Evolutionary conservation across 1,284 basidiomycete species (phyloP).

Genomic region (Mycosarcoma mackinlayi): DNA sequence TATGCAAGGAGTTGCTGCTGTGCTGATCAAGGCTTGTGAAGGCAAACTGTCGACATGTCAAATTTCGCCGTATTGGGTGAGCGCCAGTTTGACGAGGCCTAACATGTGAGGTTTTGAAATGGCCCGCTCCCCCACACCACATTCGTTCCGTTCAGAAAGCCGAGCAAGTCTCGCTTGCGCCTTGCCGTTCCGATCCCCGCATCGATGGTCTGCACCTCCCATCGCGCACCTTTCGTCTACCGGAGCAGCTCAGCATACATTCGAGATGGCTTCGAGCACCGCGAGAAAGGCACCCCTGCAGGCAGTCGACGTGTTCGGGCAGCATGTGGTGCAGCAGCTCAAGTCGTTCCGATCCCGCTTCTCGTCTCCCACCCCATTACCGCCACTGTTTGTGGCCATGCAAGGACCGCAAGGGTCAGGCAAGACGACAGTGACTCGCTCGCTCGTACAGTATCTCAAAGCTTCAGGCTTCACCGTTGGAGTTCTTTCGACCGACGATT

Average conservation of each 20-base stretch:
- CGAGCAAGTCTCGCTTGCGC: neutral
- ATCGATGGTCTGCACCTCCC: no score
- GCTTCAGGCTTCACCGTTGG: constrained; percentile 6
- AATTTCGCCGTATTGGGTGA: no score
- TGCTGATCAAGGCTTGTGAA: no score
- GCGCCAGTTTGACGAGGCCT: no score
- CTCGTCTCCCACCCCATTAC: neutral
- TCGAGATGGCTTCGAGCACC: constrained; percentile 4
- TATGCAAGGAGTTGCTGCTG: no score
- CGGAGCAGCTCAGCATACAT: neutral
- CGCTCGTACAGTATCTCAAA: constrained; percentile 15
- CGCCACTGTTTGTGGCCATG: constrained; percentile 46
- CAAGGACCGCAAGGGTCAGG: constrained; percentile 49
- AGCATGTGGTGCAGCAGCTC: constrained; percentile 31
- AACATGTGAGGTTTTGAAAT: no score
- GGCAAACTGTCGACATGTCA: no score
- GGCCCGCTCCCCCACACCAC: no score
- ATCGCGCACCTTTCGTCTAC: no score
- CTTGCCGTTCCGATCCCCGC: neutral
- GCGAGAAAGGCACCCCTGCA: constrained; percentile 1
- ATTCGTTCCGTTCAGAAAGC: constrained; percentile 3
- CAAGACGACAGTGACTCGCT: constrained; percentile 40
- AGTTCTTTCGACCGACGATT: constrained; percentile 37
- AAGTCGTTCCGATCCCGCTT: constrained; percentile 12
- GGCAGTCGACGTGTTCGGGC: constrained; percentile 32